These are phyloP conservation scores for Cephalotrichum gorgonifer DNA, from an alignment of 2,329 filamentous ascomycete species.

Conservation along the genomic window DNA sequence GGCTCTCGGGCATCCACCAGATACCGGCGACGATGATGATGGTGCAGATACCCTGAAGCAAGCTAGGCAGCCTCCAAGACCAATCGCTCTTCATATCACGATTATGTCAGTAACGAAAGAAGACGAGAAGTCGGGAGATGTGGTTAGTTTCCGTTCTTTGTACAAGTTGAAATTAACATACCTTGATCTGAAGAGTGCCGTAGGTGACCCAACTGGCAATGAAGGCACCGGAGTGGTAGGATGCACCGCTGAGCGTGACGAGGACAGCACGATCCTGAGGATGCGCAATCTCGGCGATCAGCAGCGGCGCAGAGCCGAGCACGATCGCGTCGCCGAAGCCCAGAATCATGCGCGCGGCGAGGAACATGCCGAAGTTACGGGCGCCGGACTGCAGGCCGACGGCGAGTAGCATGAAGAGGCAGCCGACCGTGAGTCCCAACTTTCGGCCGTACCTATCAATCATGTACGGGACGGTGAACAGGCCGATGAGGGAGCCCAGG, in stretches of 20 bases:
- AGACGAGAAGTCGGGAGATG: too few relatives aligned
- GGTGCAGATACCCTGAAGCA: conserved; percentile 18
- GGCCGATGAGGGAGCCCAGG: conserved; percentile 22
- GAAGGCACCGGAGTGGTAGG: conserved; percentile 13
- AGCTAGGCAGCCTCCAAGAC: conserved; percentile 16
- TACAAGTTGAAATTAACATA: too few relatives aligned
- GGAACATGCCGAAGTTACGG: conserved; percentile 17
- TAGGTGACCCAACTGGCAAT: conserved; percentile 17
- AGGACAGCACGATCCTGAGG: conserved; percentile 22
- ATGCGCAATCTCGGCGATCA: conserved; percentile 24
- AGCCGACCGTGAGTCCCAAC: conserved; percentile 16
- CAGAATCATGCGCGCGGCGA: conserved; percentile 21
- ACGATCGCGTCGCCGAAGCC: conserved; percentile 20
- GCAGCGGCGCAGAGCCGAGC: conserved; percentile 18
- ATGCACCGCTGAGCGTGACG: conserved; percentile 15
- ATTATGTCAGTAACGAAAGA: background rate
- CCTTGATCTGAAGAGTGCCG: conserved; percentile 14
- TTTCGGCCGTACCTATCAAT: conserved; percentile 28
- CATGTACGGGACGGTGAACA: conserved; percentile 20
- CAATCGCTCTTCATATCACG: conserved; percentile 10
- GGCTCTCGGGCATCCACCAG: conserved; percentile 40
- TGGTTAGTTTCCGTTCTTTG: background rate
- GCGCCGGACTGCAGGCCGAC: conserved; percentile 16
- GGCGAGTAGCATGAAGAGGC: conserved; percentile 4
- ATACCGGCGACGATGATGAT: conserved; percentile 12